These are phyloP conservation scores for Saturnispora galanensis DNA, from an alignment of 805 yeast species.

Conservation along the genomic window DNA sequence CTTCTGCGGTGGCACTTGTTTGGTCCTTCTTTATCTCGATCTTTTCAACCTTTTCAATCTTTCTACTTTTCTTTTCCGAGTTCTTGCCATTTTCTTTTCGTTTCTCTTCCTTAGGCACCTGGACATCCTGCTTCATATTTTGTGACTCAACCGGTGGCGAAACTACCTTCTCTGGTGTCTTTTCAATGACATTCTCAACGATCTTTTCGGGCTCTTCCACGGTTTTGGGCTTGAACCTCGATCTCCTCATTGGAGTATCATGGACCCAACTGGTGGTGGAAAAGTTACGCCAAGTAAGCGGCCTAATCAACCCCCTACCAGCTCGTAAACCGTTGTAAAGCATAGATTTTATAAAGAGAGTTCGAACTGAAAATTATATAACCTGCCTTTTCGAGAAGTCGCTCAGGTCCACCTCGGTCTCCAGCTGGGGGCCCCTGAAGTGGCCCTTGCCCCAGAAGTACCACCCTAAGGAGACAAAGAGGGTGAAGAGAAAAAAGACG, in stretches of 20 bases:
- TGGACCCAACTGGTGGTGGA: background rate
- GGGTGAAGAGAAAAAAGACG: constrained; percentile 43
- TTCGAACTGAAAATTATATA: background rate
- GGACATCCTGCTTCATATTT: background rate
- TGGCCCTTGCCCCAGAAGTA: constrained; percentile 50
- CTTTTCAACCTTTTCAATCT: background rate
- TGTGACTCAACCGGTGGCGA: background rate
- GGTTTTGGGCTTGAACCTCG: constrained; percentile 2
- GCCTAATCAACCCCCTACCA: background rate
- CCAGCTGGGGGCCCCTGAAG: constrained; percentile 54
- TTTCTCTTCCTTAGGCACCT: background rate
- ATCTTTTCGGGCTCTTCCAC: background rate
- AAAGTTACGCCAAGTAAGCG: background rate
- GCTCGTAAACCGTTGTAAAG: background rate
- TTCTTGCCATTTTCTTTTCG: background rate
- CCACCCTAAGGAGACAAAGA: constrained; percentile 41
- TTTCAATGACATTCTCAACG: no score
- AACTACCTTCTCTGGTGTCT: background rate
- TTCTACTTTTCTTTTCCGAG: background rate
- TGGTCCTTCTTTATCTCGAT: background rate
- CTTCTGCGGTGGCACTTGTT: background rate
- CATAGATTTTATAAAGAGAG: background rate
- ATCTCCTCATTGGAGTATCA: constrained; percentile 1
- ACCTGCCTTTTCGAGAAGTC: constrained; percentile 3
- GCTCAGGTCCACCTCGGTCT: background rate